Evolutionary conservation across 306 rosid genomes (phyloP), one percentile per base, ranked within the genome.

Genomic region (Cyclanthera cordifolia): DNA sequence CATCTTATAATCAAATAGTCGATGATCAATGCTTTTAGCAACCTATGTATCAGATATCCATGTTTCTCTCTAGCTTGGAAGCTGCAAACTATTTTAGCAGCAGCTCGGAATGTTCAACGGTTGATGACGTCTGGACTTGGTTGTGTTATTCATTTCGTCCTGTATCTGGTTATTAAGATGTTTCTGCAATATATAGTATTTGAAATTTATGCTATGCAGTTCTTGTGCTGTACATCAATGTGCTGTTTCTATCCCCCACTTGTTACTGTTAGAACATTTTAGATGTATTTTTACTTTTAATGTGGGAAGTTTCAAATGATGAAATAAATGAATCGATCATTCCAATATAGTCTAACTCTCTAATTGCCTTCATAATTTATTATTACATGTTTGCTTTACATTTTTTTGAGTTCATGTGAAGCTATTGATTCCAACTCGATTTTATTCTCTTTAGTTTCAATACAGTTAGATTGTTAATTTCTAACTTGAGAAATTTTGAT

Each of bases 221-320:
- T 60, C 49, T 34, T n/a, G 50, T 61, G 6, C 6, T 3, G 17
- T 3, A 3, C 65, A 28, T 55, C 24, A 6, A 10, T 60, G 28
- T 61, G 34, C 51, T 58, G 41, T 17, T 19, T 10, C n/a, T 34
- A 3, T 13, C 2, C 3, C 66, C 48, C 15, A 17, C 37, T 43
- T 64, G 13, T 13, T 12, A 27, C 37, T 39, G 32, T 39, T 63
- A 12, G 11, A 20, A 63, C 25, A n/a, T 59, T 59, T 32, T 5
- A 9, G 67, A 59, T 15, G 8, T 59, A 11, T 39, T 63, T 34
- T 19, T 17, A 11, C 68, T 61, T 32, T 4, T 59, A 28, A 16
- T 60, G 10, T 61, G 68, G 68, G 68, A 43, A 6, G 37, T 21
- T 64, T 43, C 70, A 64, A 64, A 64, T 64, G 23, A 64, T 64